Evolutionary conservation across 805 yeast genomes (phyloP).

Genomic region (Candida sithepensis): DNA sequence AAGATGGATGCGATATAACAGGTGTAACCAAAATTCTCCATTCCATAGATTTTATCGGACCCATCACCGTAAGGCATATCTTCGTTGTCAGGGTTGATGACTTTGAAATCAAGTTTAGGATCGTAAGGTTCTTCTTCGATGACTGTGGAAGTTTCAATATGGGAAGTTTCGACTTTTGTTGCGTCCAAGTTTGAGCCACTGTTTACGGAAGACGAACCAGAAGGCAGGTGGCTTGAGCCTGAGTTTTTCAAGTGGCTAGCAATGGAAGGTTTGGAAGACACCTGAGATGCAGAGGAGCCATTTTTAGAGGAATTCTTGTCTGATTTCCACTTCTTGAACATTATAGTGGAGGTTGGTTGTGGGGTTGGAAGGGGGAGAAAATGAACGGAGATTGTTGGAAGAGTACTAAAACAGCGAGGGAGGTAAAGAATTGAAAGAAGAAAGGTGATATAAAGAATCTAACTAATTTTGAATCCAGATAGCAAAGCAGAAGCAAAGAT

Average conservation of each 20-base stretch:
- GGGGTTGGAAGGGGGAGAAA: too few relatives aligned
- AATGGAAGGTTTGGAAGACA: not conserved
- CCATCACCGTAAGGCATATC: constrained; percentile 62
- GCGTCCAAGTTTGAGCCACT: not conserved
- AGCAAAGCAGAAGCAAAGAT: too few relatives aligned
- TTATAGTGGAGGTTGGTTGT: constrained; percentile 2
- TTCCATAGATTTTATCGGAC: constrained; percentile 65
- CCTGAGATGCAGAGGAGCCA: not conserved
- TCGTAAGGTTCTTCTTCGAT: constrained; percentile 22
- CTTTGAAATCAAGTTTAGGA: constrained; percentile 20
- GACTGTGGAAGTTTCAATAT: constrained; percentile 14
- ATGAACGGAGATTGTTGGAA: too few relatives aligned
- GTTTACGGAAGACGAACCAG: not conserved
- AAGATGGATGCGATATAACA: constrained; percentile 93
- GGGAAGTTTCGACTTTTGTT: constrained; percentile 14
- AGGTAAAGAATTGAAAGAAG: too few relatives aligned
- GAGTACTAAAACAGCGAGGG: too few relatives aligned
- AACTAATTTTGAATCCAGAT: too few relatives aligned
- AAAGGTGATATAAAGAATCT: too few relatives aligned
- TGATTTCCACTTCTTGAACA: constrained; percentile 27
- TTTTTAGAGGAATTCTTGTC: constrained; percentile 17
- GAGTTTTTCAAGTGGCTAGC: not conserved
- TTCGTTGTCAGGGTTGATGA: constrained; percentile 17
- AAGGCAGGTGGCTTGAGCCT: not conserved
- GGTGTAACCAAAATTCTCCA: constrained; percentile 86